Conservation (phyloP, 495 filamentous ascomycete genomes). For the Daldinia vernicosa region DNA sequence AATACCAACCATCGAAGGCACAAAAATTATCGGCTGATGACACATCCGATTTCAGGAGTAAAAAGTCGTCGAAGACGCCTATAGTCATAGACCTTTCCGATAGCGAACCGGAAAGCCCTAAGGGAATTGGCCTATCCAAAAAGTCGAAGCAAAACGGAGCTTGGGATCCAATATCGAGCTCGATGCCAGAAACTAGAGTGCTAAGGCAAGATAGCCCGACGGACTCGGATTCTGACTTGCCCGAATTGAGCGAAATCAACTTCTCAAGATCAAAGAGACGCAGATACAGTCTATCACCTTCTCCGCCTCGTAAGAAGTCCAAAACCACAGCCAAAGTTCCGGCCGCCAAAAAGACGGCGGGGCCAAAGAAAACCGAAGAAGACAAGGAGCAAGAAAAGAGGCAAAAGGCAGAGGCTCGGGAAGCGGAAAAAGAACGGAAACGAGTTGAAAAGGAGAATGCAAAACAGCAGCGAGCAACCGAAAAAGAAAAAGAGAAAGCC, state of each 20-base stretch:
- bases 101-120: conserved; percentile 16
- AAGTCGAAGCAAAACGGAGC: conserved; percentile 38
- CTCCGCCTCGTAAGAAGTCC: conserved; percentile 22
- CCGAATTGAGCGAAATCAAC: conserved; percentile 50
- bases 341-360: conserved; percentile 27
- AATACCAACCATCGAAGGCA: conserved; percentile 4
- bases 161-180: conserved; percentile 62
- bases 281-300: conserved; percentile 30
- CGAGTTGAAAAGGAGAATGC: conserved; percentile 60
- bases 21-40: neutral
- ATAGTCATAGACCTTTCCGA: conserved; percentile 45
- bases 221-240: conserved; percentile 50
- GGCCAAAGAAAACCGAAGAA: conserved; percentile 44
- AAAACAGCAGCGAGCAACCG: conserved; percentile 66
- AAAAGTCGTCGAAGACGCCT: conserved; percentile 9
- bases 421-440: conserved; percentile 66
- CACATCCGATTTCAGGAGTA: conserved; percentile 8
- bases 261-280: conserved; percentile 34
- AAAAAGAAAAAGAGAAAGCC: conserved; percentile 74
- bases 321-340: conserved; percentile 7
- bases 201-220: conserved; percentile 24
- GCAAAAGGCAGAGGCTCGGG: conserved; percentile 53
- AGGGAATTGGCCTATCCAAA: conserved; percentile 9
- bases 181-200: conserved; percentile 47
- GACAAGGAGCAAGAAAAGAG: conserved; percentile 50